Percentiles rank a stretch among this genome's conserved stretches.
phyloP scores from a whole-genome alignment of 768 basidiomycete species.

The Tephrocybe sp. region DNA sequence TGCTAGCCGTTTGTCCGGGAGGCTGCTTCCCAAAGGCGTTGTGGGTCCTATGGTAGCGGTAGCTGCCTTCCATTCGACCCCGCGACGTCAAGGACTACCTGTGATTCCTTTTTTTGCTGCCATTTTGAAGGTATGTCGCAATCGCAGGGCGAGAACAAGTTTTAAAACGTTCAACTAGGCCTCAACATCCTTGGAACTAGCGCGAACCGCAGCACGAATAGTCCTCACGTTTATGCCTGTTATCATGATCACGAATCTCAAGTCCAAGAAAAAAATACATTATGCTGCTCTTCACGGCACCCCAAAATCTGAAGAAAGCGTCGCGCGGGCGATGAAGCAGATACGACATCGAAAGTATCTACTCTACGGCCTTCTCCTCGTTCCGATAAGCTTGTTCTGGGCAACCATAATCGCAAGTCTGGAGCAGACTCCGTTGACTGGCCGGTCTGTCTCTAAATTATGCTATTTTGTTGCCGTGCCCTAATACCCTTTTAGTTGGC shows the following conservation, averaged over 20 bases:
- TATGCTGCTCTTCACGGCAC: conserved; percentile 49
- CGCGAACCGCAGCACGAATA: conserved; percentile 68
- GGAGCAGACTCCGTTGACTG: conserved; percentile 83
- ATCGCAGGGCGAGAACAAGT: neutral
- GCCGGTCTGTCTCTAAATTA: conserved; percentile 52
- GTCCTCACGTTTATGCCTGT: conserved; percentile 76
- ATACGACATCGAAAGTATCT: conserved; percentile 50
- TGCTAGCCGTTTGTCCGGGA: conserved; percentile 1
- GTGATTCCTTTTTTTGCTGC: conserved; percentile 55
- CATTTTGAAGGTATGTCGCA: conserved; percentile 58
- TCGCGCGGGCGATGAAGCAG: conserved; percentile 42
- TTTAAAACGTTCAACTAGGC: conserved; percentile 43
- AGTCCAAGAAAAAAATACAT: conserved; percentile 49
- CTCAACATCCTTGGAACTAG: conserved; percentile 71
- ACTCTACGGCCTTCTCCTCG: conserved; percentile 55
- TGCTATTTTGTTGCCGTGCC: neutral
- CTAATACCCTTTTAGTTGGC: conserved; percentile 55
- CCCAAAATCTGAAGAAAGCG: conserved; percentile 54
- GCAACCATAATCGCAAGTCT: conserved; percentile 69
- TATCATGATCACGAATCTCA: conserved; percentile 58
- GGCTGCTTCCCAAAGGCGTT: neutral
- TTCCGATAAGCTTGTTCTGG: conserved; percentile 65
- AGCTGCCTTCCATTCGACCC: conserved; percentile 39
- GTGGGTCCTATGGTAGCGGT: conserved; percentile 3
- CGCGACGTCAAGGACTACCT: conserved; percentile 33